Base-by-base conservation (phyloP, 1,139 yeast species). In the Pichia norvegensis region DNA sequence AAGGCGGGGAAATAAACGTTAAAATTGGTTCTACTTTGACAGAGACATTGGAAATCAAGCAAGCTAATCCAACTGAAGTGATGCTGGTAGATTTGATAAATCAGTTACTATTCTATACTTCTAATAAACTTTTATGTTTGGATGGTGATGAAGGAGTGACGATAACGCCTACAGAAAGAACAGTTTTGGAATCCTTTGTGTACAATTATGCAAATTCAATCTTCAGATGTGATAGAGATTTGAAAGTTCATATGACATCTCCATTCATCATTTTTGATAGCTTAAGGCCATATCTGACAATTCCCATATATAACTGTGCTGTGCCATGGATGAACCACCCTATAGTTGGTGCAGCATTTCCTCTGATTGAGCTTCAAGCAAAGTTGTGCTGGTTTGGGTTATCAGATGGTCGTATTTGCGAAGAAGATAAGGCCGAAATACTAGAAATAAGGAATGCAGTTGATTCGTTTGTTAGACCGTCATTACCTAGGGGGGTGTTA, bases 321-420 rank as follows among this genome's bases (percentile, higher is more conserved):
- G 62, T 56, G 10, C 60, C 59, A 11, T 62, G 65, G 66, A 61
- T 62, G 65, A 62, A 62, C 41, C 58, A 62, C 42, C 65, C 67
- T 1, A 59, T 60, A 6, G 57, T 57, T 48, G 67, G 66, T 7
- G 66, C 65, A 35, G 61, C 61, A 0, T 36, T 57, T 10, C 55
- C 60, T 1, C 50, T 60, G 2, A 52, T 55, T 42, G 64, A 60
- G 39, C 44, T 60, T 4, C 62, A 61, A 22, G 61, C 64, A 1
- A 59, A 60, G 36, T 47, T 60, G 10, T 52, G 55, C n/a, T 61
- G 64, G 64, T 36, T 61, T 17, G 52, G 52, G 7, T 33, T 48
- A 27, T 47, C 50, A 25, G 23, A 20, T 10, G 41, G 43, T 46
- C 53, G 67, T 47, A 10, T 35, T 19, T 20, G 21, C 8, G 16